phyloP scores from a whole-genome alignment of 1,284 basidiomycete genomes.

The Puccinia novopanici region DNA sequence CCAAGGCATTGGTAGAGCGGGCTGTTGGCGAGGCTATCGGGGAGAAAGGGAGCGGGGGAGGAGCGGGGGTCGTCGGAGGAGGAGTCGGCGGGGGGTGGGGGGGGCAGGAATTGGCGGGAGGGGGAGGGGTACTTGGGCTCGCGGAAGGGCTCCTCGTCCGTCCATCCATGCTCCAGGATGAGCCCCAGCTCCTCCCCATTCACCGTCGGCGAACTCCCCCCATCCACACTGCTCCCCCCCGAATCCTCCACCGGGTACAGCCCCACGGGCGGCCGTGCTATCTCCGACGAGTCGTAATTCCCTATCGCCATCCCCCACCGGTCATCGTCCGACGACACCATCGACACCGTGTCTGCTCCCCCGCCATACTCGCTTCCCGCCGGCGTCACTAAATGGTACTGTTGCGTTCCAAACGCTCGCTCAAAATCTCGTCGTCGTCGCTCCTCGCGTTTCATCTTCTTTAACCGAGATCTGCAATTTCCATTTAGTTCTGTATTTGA shows the following conservation, averaged over 20 bases:
- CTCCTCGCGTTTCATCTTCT: constrained; percentile 53
- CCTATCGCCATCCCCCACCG: constrained; percentile 73
- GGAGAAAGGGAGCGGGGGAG: background rate
- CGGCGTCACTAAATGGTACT: constrained; percentile 54
- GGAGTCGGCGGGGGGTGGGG: no score
- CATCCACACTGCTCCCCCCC: constrained; percentile 20
- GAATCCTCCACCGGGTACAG: constrained; percentile 55
- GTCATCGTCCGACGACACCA: constrained; percentile 73
- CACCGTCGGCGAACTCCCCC: background rate
- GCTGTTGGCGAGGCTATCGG: background rate
- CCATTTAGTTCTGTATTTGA: no score
- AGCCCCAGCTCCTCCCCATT: constrained; percentile 19
- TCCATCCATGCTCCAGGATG: constrained; percentile 37
- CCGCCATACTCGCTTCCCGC: constrained; percentile 60
- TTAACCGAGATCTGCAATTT: constrained; percentile 54
- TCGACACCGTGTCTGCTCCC: constrained; percentile 68
- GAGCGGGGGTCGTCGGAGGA: no score
- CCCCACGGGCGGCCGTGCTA: constrained; percentile 69
- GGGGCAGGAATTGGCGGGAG: background rate
- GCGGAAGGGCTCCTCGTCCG: background rate
- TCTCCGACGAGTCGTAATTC: constrained; percentile 55
- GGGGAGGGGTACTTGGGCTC: constrained; percentile 1
- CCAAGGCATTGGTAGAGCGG: no score
- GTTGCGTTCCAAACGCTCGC: constrained; percentile 62
- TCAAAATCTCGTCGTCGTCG: constrained; percentile 64